phyloP scores from a whole-genome alignment of 2,329 filamentous ascomycete species.

The Aspergillus eucalypticola region DNA sequence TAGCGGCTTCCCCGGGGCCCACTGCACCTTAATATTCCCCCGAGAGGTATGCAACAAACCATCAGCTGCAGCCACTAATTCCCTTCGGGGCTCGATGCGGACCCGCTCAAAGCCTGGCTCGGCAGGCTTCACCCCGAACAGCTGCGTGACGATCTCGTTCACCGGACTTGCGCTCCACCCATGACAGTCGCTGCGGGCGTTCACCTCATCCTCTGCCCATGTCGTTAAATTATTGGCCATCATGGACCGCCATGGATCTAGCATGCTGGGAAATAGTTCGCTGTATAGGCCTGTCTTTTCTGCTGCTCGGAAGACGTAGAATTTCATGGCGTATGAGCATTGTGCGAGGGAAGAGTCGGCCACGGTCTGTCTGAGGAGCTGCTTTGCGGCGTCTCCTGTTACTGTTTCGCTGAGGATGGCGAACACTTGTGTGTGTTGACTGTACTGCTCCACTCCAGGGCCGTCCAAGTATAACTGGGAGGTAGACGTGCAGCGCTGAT shows the following conservation, averaged over 20 bases:
- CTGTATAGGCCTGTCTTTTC: conserved; percentile 1
- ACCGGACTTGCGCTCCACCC: conserved; percentile 14
- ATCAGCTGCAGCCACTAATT: neutral
- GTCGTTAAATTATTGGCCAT: conserved; percentile 7
- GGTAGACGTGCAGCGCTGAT: neutral
- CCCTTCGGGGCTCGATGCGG: conserved; percentile 3
- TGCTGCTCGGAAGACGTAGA: conserved; percentile 12
- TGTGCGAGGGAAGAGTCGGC: neutral
- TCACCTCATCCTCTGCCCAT: conserved; percentile 11
- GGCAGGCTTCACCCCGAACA: conserved; percentile 5
- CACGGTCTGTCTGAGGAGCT: neutral
- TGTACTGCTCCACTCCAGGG: conserved; percentile 1
- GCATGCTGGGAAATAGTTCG: neutral
- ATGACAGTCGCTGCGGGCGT: conserved; percentile 15
- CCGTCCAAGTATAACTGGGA: neutral
- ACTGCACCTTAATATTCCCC: neutral
- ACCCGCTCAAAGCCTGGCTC: conserved; percentile 2
- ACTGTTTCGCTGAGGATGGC: conserved; percentile 8
- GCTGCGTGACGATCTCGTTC: conserved; percentile 12
- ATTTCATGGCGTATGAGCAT: conserved; percentile 11
- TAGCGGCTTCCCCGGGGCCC: neutral
- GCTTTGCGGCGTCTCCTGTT: neutral
- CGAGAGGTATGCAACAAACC: neutral
- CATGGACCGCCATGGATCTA: conserved; percentile 11
- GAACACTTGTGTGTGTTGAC: conserved; percentile 13